Conservation (phyloP, 805 yeast species). For the Pichia californica region DNA sequence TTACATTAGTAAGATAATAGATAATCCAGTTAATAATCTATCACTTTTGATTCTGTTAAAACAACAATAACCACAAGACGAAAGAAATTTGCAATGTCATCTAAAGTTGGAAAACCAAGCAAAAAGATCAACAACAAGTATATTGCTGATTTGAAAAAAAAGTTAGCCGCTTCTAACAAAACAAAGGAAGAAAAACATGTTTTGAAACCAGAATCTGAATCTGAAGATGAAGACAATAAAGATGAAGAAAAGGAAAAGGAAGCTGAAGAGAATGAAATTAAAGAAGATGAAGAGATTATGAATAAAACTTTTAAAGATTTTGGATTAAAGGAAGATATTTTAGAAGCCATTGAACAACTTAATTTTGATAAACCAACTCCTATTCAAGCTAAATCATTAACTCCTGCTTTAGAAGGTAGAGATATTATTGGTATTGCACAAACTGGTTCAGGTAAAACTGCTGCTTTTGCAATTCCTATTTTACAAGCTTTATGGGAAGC, state of each 20-base stretch:
- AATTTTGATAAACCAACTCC: constrained; percentile 85
- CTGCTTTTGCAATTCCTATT: constrained; percentile 96
- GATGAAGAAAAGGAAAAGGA: constrained; percentile 13
- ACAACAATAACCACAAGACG: too few relatives aligned
- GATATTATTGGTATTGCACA: constrained; percentile 96
- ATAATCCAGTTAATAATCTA: too few relatives aligned
- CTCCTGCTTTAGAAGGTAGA: constrained; percentile 82
- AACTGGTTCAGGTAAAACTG: constrained; percentile 97
- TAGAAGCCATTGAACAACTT: constrained; percentile 71
- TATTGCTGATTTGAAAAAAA: constrained; percentile 25
- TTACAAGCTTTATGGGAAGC: constrained; percentile 86
- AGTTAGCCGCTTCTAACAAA: constrained; percentile 16
- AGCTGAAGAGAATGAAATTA: constrained; percentile 2
- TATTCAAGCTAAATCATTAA: constrained; percentile 86
- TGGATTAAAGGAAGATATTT: constrained; percentile 66
- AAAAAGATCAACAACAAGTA: constrained; percentile 18
- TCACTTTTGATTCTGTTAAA: too few relatives aligned
- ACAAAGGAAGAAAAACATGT: constrained; percentile 17
- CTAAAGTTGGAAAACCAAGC: constrained; percentile 8
- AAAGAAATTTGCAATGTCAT: too few relatives aligned
- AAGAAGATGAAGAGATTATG: constrained; percentile 8
- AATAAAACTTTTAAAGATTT: constrained; percentile 42
- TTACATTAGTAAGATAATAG: too few relatives aligned
- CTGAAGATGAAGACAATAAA: constrained; percentile 13
- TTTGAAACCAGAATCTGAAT: constrained; percentile 25